phyloP scores from a whole-genome alignment of 805 yeast genomes.

The Wickerhamiella siamensis region DNA sequence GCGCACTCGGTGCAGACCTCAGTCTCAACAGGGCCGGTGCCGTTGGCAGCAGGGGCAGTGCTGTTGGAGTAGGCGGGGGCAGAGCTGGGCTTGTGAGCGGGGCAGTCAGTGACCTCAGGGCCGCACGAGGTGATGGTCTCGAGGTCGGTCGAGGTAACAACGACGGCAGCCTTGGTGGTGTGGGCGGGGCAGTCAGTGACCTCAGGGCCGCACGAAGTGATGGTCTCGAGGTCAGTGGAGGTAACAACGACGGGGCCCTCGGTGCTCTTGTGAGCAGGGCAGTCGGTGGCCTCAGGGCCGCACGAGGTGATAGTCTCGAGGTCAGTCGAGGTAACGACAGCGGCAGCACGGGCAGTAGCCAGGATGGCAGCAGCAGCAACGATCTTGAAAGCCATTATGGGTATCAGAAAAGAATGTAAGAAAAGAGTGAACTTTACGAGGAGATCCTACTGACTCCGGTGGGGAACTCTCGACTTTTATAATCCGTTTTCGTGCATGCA shows the following conservation, averaged over 20 bases:
- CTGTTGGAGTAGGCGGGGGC: conserved; percentile 18
- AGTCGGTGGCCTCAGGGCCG: conserved; percentile 33
- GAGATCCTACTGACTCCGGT: background rate
- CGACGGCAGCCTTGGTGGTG: conserved; percentile 14
- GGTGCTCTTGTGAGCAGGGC: conserved; percentile 26
- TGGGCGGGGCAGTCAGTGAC: conserved; percentile 36
- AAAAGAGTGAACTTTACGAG: background rate
- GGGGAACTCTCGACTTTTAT: background rate
- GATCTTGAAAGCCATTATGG: conserved; percentile 15
- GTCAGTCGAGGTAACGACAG: conserved; percentile 25
- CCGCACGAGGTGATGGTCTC: conserved; percentile 37
- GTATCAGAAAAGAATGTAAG: conserved; percentile 2
- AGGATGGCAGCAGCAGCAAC: conserved; percentile 18
- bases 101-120: conserved; percentile 36
- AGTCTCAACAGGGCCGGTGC: conserved; percentile 70
- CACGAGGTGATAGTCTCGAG: conserved; percentile 36
- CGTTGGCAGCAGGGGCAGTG: conserved; percentile 34
- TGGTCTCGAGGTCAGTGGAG: conserved; percentile 32
- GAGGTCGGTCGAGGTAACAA: conserved; percentile 23
- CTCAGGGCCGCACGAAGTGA: conserved; percentile 32
- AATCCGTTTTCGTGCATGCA: no score
- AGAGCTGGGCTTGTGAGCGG: conserved; percentile 18
- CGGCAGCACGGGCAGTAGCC: conserved; percentile 20
- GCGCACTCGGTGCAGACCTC: background rate
- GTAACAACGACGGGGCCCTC: conserved; percentile 18